Conservation (phyloP, 129 eudicot genomes). For the Ambrosia artemisiifolia region DNA sequence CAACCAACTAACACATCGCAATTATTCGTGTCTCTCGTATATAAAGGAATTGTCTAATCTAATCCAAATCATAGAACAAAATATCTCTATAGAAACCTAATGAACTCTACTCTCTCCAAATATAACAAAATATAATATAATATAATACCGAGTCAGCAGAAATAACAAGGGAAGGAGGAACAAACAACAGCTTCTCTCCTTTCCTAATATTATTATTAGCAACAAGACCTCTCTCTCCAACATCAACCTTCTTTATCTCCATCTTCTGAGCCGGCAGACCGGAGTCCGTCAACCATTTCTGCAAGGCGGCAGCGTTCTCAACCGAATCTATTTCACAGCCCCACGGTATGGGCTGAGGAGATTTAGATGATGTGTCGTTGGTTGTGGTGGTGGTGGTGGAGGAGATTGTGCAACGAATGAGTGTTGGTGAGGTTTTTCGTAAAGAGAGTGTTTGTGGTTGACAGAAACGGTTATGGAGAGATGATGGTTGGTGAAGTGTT, state of each 20-base stretch:
- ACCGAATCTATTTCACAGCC: conserved; percentile 84
- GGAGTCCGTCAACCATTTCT: conserved; percentile 66
- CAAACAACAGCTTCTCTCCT: conserved; percentile 84
- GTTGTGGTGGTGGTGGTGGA: conserved; percentile 34
- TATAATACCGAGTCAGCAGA: conserved; percentile 72
- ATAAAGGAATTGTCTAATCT: too few relatives aligned
- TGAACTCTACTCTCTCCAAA: too few relatives aligned
- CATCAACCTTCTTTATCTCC: conserved; percentile 71
- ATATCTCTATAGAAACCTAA: too few relatives aligned
- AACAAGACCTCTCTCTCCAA: conserved; percentile 93
- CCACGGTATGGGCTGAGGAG: conserved; percentile 49
- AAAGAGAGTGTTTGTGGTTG: conserved; percentile 19
- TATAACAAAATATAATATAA: not conserved
- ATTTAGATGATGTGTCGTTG: conserved; percentile 28
- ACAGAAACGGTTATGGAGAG: conserved; percentile 16
- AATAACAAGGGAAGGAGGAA: conserved; percentile 87
- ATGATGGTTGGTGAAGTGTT: conserved; percentile 37
- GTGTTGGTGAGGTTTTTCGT: conserved; percentile 15
- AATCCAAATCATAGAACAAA: too few relatives aligned
- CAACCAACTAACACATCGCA: too few relatives aligned
- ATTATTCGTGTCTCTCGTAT: too few relatives aligned
- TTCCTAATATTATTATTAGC: conserved; percentile 73
- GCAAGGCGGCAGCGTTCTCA: conserved; percentile 74
- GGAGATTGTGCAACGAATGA: conserved; percentile 51
- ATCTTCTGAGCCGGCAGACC: conserved; percentile 89